Base-by-base conservation (phyloP, 2,329 filamentous ascomycete genomes). In the Cercospora citrullina region DNA sequence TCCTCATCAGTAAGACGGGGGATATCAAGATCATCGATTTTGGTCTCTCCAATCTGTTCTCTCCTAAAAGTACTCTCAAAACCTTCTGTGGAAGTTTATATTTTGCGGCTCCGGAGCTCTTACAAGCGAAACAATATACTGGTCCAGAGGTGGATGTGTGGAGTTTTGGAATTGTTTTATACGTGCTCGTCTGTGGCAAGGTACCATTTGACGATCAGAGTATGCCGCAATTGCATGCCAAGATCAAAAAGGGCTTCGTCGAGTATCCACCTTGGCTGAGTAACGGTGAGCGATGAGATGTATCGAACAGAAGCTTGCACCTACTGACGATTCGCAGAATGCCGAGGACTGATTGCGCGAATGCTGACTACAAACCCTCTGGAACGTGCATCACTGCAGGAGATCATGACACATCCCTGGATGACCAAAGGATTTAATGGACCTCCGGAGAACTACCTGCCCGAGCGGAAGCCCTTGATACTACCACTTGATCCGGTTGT, bases 1-100 rank as follows among this genome's bases (percentile, higher is more conserved):
- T 99, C 64, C 87, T 99, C 69, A 99, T 99, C 82, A 97, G 93
- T 85, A 98, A 98, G 84, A 97, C 92, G 1, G 95, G 95, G 48
- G 95, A 99, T 78, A 99, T 99, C 81, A 98, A 98, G 79, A 98
- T 99, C 75, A 99, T 99, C 74, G 95, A 99, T 78, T 99, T 99
- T 79, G 95, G 94, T 31, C 85, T 99, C 64, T 98, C 94, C 83
- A 99, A 99, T 76, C 87, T 98, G 4, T 99, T 97, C 80, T 90
- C 93, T 6, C 95, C 95, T 0, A 86, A 90, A 55, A 87, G 87
- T 69, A 90, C 96, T 71, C 86, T 98, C 67, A 97, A 97, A 82
- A 99, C 95, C 0, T 99, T 98, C 77, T 99, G 95, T 76, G 95
- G 95, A 58, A 97, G 94, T 84, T 84, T 99, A 42, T 99, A 99